phyloP scores from a whole-genome alignment of 345 rosid genomes.

The Linum lewisii region DNA sequence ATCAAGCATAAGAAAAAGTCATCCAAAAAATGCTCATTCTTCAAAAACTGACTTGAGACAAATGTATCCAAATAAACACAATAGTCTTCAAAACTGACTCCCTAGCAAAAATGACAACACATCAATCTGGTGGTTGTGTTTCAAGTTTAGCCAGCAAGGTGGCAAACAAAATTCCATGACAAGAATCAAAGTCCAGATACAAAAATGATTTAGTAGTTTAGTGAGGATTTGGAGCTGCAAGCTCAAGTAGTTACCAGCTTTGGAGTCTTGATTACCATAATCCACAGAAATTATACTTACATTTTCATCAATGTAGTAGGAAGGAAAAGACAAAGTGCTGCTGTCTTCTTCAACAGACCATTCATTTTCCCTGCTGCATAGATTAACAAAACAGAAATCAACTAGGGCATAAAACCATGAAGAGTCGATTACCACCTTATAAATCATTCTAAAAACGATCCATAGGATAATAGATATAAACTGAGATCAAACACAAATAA shows the following conservation, averaged over 20 bases:
- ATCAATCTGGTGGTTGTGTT: not conserved
- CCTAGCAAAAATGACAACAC: not conserved
- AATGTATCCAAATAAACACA: too few relatives aligned
- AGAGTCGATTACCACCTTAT: too few relatives aligned
- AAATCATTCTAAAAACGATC: too few relatives aligned
- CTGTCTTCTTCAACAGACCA: constrained; percentile 65
- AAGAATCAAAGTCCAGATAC: not conserved
- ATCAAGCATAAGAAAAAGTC: not conserved
- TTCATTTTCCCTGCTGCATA: constrained; percentile 75
- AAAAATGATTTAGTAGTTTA: not conserved
- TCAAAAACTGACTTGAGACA: too few relatives aligned
- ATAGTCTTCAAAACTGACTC: not conserved
- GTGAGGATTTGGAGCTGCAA: not conserved
- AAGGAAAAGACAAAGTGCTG: constrained; percentile 66
- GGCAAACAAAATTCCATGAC: not conserved
- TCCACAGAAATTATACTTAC: constrained; percentile 26
- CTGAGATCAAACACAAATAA: not conserved
- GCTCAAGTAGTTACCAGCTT: not conserved
- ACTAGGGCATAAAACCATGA: too few relatives aligned
- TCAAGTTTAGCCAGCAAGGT: not conserved
- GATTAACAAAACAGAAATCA: constrained; percentile 17
- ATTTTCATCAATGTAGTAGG: constrained; percentile 94
- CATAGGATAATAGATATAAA: too few relatives aligned
- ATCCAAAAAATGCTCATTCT: too few relatives aligned
- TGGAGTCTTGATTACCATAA: not conserved